Evolutionary conservation across 495 filamentous ascomycete genomes (phyloP).

Genomic region (Tetracladium setigerum): DNA sequence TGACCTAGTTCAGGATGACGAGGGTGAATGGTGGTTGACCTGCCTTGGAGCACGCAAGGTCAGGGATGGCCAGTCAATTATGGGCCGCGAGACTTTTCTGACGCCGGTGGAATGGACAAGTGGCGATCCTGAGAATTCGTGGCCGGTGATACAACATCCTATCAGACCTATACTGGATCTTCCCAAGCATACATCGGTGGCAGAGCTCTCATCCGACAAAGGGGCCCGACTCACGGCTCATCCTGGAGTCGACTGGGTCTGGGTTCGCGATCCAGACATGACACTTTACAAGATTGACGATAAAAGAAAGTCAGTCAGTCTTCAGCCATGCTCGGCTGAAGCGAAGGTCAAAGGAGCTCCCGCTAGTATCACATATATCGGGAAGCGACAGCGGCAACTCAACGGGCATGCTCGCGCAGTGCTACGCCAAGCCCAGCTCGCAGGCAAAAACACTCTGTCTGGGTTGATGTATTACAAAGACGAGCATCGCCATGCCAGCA

Average conservation of each 20-base stretch:
- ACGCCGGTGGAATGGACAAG: slow-evolving; percentile 18
- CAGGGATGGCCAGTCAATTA: slow-evolving; percentile 6
- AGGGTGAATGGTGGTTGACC: slow-evolving; percentile 38
- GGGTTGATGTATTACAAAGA: slow-evolving; percentile 11
- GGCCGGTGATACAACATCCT: no score
- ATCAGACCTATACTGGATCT: no score
- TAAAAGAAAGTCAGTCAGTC: not conserved
- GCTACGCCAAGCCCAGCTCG: not conserved
- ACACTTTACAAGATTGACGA: not conserved
- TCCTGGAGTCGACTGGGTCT: not conserved
- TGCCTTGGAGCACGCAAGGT: slow-evolving; percentile 9
- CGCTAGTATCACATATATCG: not conserved
- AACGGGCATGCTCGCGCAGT: not conserved
- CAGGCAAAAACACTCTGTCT: not conserved
- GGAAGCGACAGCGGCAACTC: not conserved
- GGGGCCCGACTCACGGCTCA: no score
- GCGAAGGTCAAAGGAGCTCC: not conserved
- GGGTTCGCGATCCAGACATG: not conserved
- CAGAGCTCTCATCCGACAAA: no score
- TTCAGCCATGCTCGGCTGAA: not conserved
- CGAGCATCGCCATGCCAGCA: slow-evolving; percentile 5
- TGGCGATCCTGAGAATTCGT: slow-evolving; percentile 17
- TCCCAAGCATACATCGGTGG: not conserved
- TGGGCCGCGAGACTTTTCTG: slow-evolving; percentile 22
- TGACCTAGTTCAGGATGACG: slow-evolving; percentile 35